Percentiles rank a stretch among this genome's conserved stretches.
Conservation (phyloP, 1,284 basidiomycete genomes). For the Cryptococcus sp. region DNA sequence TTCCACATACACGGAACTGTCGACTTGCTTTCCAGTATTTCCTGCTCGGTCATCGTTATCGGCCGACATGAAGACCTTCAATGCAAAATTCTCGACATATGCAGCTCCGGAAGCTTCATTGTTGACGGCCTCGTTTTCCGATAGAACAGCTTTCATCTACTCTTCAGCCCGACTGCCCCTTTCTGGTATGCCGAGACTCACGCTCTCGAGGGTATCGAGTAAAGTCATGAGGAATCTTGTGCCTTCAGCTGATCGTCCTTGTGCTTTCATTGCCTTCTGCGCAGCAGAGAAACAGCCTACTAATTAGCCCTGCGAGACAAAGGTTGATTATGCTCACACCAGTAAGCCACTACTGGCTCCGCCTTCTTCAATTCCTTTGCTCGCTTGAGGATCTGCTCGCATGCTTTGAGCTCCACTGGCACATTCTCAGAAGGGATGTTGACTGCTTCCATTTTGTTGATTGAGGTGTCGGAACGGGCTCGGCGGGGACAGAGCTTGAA, state of each 20-base stretch:
- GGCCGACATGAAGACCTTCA: constrained; percentile 80
- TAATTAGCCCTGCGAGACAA: neutral
- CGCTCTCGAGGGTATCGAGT: constrained; percentile 70
- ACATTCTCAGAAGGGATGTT: constrained; percentile 40
- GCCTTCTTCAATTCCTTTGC: constrained; percentile 75
- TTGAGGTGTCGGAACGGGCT: neutral
- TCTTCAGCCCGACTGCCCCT: neutral
- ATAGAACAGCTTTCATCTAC: constrained; percentile 68
- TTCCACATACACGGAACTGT: neutral
- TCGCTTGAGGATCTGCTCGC: constrained; percentile 75
- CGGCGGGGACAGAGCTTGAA: neutral
- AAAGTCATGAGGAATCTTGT: constrained; percentile 69
- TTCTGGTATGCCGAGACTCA: constrained; percentile 25
- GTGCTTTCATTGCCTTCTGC: constrained; percentile 70
- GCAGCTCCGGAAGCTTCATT: constrained; percentile 76
- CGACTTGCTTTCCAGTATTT: constrained; percentile 62
- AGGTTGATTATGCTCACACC: constrained; percentile 61
- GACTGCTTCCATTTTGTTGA: constrained; percentile 34
- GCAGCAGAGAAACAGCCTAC: constrained; percentile 84
- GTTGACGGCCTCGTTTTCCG: constrained; percentile 73
- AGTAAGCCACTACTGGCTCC: constrained; percentile 86
- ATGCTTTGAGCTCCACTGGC: constrained; percentile 53
- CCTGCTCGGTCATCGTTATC: constrained; percentile 85
- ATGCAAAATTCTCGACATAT: constrained; percentile 90
- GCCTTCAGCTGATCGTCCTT: constrained; percentile 60